Evolutionary conservation across 768 basidiomycete species (phyloP), one percentile per base, ranked within the genome.

Genomic region (Auriscalpium orientale): DNA sequence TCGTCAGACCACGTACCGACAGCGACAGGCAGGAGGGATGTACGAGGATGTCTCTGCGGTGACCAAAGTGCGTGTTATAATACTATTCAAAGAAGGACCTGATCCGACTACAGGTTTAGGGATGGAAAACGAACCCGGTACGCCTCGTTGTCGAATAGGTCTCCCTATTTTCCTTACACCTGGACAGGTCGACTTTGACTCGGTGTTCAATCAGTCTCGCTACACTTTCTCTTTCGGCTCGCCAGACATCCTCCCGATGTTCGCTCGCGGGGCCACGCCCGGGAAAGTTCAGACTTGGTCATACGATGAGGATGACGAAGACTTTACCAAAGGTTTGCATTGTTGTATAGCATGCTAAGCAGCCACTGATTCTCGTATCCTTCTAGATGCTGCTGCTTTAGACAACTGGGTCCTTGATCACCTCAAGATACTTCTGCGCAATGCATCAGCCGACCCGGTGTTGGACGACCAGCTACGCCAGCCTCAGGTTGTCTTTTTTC

Each of bases 41-140:
- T 91, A 92, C 65, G 91, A 93, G 68, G 89, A 93, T 60, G 90
- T 90, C 4, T 89, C 87, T 0, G 90, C 91, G 15, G 90, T 91
- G 34, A 91, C 87, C 20, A 89, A 90, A 77, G 90, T 79, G 8
- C 9, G 56, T 18, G 28, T 58, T 59, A 13, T 46, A 33, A 48
- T 28, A 46, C 49, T 47, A 21, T 20, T 12, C 28, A 1, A 28
- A 28, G 28, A 7, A 28, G 28, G 28, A 28, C 28, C 28, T 28
- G 28, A 28, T 28, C 28, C 28, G 28, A 28, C 4, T 28, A 28
- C 28, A 10, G 8, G 54, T 50, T 45, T 59, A 89, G 87, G 89
- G 88, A 48, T 91, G 90, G 89, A 91, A 90, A 73, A 79, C 84
- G 1, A 91, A 91, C 68, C 89, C 89, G 49, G 89, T 88, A 61